Evolutionary conservation across 2,329 filamentous ascomycete genomes (phyloP).

Genomic region (Podosphaera aphanis): DNA sequence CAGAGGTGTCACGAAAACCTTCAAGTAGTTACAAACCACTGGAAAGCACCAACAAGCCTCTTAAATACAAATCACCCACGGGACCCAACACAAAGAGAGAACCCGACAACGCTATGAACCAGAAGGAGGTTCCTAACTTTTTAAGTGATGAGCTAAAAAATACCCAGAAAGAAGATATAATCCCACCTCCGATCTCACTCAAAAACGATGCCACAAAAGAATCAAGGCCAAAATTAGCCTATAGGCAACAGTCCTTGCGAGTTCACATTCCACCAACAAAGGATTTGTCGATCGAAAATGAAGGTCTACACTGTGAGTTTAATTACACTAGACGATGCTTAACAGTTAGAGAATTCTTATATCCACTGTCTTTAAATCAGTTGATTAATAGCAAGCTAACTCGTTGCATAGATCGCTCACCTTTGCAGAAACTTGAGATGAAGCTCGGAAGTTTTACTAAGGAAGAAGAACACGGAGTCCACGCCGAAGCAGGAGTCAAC

Average conservation of each 20-base stretch:
- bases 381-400: not conserved
- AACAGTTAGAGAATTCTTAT: not conserved
- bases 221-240: not conserved
- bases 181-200: not conserved
- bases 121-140: no score
- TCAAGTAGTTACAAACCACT: constrained; percentile 33
- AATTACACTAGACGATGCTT: not conserved
- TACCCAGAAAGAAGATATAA: not conserved
- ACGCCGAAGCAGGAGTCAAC: constrained; percentile 49
- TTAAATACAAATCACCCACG: constrained; percentile 5
- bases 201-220: not conserved
- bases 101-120: no score
- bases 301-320: not conserved
- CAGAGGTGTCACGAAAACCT: constrained; percentile 34
- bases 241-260: not conserved
- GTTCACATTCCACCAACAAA: not conserved
- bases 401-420: constrained; percentile 45
- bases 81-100: not conserved
- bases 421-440: constrained; percentile 77
- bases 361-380: not conserved
- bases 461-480: constrained; percentile 72
- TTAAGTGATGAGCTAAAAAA: no score
- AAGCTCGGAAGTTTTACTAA: constrained; percentile 85
- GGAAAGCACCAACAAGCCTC: constrained; percentile 19
- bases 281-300: not conserved